Conservation (phyloP, 2,329 filamentous ascomycete species). For the Lecanicillium sp. region DNA sequence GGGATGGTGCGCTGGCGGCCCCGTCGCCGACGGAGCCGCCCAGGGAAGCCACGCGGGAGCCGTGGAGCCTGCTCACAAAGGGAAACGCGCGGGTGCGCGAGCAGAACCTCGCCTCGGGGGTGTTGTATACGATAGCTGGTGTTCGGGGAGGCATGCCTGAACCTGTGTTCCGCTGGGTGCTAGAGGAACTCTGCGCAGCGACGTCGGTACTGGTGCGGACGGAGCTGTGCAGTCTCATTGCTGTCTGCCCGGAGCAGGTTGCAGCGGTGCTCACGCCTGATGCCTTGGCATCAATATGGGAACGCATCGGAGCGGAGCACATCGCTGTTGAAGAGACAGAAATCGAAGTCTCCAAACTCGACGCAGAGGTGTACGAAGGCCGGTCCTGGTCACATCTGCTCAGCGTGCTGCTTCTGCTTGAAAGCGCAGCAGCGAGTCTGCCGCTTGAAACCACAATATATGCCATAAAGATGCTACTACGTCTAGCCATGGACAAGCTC, state of each 20-base stretch:
- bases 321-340: constrained; percentile 32
- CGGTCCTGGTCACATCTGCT: constrained; percentile 42
- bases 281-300: constrained; percentile 49
- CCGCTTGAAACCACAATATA: constrained; percentile 29
- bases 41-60: constrained; percentile 29
- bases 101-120: constrained; percentile 56
- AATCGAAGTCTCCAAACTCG: constrained; percentile 19
- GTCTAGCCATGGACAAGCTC: constrained; percentile 49
- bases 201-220: constrained; percentile 47
- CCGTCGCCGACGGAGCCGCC: constrained; percentile 23
- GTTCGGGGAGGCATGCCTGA: constrained; percentile 45
- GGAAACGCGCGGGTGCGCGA: constrained; percentile 40
- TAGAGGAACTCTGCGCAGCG: constrained; percentile 53
- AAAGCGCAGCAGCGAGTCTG: constrained; percentile 31
- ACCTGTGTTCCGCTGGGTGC: constrained; percentile 60
- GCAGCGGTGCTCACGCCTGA: constrained; percentile 38
- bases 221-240: constrained; percentile 54
- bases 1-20: constrained; percentile 21
- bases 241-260: constrained; percentile 38
- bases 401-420: constrained; percentile 39
- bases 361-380: constrained; percentile 25
- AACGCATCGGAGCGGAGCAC: constrained; percentile 49
- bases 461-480: constrained; percentile 43
- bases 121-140: constrained; percentile 46
- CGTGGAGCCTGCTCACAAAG: constrained; percentile 45